phyloP scores from a whole-genome alignment of 768 basidiomycete genomes.

The Cystofilobasidium bisporidii region DNA sequence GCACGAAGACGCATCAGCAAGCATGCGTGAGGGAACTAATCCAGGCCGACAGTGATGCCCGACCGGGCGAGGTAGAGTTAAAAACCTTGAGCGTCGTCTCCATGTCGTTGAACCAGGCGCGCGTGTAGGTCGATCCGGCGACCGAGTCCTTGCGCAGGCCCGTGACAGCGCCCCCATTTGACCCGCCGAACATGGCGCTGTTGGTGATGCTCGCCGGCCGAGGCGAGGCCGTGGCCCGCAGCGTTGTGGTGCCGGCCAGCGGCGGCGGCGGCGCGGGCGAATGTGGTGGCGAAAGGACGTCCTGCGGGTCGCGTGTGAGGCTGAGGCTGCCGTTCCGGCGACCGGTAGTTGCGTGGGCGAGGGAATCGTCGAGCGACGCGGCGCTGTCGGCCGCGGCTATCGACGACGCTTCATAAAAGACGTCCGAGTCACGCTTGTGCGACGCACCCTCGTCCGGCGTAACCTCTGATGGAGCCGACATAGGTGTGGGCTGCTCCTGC shows the following conservation, averaged over 20 bases:
- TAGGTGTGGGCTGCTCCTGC: constrained; percentile 51
- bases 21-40: neutral
- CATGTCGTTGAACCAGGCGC: constrained; percentile 76
- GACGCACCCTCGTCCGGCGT: constrained; percentile 53
- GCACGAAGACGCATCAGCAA: neutral
- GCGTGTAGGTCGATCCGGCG: constrained; percentile 30
- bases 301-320: neutral
- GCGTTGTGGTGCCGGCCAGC: neutral
- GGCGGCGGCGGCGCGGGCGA: neutral
- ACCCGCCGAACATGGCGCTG: neutral
- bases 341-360: no score
- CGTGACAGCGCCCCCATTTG: neutral
- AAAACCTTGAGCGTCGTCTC: constrained; percentile 78
- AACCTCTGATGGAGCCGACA: constrained; percentile 50
- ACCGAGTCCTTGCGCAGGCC: neutral
- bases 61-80: no score
- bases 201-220: neutral
- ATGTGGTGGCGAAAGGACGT: neutral
- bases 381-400: neutral
- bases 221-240: neutral
- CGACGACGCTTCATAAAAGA: constrained; percentile 8
- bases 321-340: neutral
- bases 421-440: constrained; percentile 12
- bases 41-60: constrained; percentile 18
- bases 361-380: neutral